Evolutionary conservation across 1,139 yeast genomes (phyloP).

Genomic region (Zygosaccharomyces sapae): DNA sequence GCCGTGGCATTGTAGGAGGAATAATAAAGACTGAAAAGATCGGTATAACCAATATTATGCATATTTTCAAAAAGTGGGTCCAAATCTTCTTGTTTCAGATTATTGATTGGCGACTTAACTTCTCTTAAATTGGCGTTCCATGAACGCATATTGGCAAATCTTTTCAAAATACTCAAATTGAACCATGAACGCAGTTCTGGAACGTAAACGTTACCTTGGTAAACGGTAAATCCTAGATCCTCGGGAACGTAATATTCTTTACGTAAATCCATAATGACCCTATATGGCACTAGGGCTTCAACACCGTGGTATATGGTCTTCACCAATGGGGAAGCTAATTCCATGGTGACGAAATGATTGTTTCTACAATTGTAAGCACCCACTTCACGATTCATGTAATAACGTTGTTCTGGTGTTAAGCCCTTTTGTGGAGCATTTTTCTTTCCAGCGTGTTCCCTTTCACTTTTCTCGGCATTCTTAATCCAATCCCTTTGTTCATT

Average conservation of each 20-base stretch:
- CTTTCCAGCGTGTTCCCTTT: conserved; percentile 12
- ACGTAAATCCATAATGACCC: conserved; percentile 38
- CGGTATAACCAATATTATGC: conserved; percentile 18
- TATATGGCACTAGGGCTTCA: conserved; percentile 45
- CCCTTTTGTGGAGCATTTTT: conserved; percentile 20
- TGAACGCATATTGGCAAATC: conserved; percentile 19
- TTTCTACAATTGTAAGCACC: conserved; percentile 50
- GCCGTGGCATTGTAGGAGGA: conserved; percentile 24
- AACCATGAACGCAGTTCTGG: conserved; percentile 34
- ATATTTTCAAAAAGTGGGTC: conserved; percentile 20
- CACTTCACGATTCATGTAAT: conserved; percentile 24
- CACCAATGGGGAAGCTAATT: conserved; percentile 45
- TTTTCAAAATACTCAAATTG: conserved; percentile 15
- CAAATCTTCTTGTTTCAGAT: conserved; percentile 19
- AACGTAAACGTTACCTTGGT: conserved; percentile 25
- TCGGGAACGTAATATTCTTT: conserved; percentile 44
- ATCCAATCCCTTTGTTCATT: conserved; percentile 9
- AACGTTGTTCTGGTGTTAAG: conserved; percentile 24
- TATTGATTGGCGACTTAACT: conserved; percentile 17
- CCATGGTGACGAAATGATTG: conserved; percentile 45
- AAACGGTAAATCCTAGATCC: conserved; percentile 32
- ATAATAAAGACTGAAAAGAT: conserved; percentile 19
- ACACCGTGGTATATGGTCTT: conserved; percentile 53
- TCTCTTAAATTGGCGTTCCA: conserved; percentile 18
- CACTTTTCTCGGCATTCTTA: conserved; percentile 9